Conservation (phyloP, 1,284 basidiomycete species). For the Porodaedalea pini region DNA sequence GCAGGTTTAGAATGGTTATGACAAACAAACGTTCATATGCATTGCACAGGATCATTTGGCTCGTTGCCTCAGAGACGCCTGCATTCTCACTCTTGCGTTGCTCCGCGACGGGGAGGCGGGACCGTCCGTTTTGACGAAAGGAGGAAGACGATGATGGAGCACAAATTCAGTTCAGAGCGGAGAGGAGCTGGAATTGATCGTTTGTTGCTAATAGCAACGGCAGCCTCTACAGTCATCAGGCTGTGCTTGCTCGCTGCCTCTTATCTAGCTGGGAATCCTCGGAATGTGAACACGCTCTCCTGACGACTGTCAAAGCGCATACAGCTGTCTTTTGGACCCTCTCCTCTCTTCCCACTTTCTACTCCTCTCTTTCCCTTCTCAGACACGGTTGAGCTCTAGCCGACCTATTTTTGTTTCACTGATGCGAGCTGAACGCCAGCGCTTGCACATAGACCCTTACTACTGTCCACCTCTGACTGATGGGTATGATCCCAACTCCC, state of each 20-base stretch:
- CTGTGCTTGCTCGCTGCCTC: background rate
- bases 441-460: conserved; percentile 21
- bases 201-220: background rate
- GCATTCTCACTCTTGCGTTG: background rate
- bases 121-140: conserved; percentile 1
- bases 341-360: background rate
- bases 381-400: background rate
- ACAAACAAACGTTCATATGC: background rate
- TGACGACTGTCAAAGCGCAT: conserved; percentile 3
- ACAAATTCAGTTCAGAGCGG: background rate
- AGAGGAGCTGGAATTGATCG: background rate
- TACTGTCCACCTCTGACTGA: conserved; percentile 15
- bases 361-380: background rate
- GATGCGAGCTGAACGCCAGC: conserved; percentile 14
- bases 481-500: conserved; percentile 17
- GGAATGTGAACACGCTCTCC: background rate
- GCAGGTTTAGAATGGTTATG: background rate
- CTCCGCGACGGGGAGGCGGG: background rate
- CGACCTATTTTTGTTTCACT: background rate
- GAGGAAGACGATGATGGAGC: conserved; percentile 2
- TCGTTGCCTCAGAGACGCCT: background rate
- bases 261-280: background rate
- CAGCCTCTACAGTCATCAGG: conserved; percentile 1
- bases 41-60: too few species aligned
- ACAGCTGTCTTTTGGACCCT: background rate